These are phyloP conservation scores for Penicillium paradoxum DNA, from an alignment of 495 filamentous ascomycete genomes.

Conservation along the genomic window DNA sequence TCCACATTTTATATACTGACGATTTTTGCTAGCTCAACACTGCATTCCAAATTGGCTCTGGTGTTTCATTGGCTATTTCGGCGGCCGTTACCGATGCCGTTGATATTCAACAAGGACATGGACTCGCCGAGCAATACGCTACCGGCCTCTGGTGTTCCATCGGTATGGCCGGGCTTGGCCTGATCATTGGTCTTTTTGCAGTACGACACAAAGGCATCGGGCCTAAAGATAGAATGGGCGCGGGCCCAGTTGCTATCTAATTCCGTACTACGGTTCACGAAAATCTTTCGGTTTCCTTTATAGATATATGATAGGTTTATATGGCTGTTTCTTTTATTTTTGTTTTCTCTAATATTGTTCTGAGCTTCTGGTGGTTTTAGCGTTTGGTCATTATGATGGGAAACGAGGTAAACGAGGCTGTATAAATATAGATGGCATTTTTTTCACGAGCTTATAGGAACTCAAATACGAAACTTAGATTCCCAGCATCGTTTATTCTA, in stretches of 20 bases:
- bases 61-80: slow-evolving; percentile 33
- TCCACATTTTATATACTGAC: slow-evolving; percentile 1
- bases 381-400: background rate
- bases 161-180: slow-evolving; percentile 28
- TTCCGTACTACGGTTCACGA: background rate
- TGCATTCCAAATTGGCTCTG: slow-evolving; percentile 38
- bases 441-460: background rate
- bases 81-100: slow-evolving; percentile 32
- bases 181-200: slow-evolving; percentile 24
- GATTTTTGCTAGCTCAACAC: slow-evolving; percentile 27
- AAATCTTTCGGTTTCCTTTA: background rate
- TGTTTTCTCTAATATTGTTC: background rate
- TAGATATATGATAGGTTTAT: slow-evolving; percentile 2
- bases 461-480: no score
- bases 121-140: slow-evolving; percentile 28
- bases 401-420: no score
- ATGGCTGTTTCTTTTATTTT: background rate
- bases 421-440: background rate
- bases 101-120: slow-evolving; percentile 31
- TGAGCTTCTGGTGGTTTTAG: background rate
- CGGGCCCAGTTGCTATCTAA: slow-evolving; percentile 23
- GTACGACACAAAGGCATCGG: slow-evolving; percentile 30
- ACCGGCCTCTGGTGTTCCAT: slow-evolving; percentile 37
- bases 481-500: background rate
- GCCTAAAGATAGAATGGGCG: slow-evolving; percentile 24